These are phyloP conservation scores for Fusarium sublunatum DNA, from an alignment of 2,329 filamentous ascomycete species.

Conservation along the genomic window DNA sequence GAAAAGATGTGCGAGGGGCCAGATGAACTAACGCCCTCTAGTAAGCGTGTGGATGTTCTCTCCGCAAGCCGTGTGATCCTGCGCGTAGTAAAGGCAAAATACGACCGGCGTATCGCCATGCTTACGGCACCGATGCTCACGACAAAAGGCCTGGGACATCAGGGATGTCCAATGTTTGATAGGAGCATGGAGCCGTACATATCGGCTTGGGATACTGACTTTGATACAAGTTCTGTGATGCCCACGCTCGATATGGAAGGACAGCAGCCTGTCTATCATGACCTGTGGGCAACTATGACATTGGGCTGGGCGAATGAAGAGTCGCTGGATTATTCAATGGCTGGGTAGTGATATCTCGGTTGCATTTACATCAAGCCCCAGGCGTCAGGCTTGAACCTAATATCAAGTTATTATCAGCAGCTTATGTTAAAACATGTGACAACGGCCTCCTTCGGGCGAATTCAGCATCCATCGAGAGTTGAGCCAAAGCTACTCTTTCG, in stretches of 20 bases:
- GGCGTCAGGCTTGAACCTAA: neutral
- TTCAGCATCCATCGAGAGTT: neutral
- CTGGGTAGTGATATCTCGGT: neutral
- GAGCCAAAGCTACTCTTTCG: neutral
- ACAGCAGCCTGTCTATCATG: slow-evolving; percentile 52
- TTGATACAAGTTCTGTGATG: slow-evolving; percentile 37
- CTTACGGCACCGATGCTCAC: slow-evolving; percentile 29
- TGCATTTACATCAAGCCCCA: neutral
- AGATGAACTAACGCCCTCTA: slow-evolving; percentile 38
- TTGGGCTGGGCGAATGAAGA: slow-evolving; percentile 55
- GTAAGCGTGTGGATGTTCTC: slow-evolving; percentile 55
- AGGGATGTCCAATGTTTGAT: slow-evolving; percentile 64
- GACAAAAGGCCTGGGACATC: slow-evolving; percentile 6
- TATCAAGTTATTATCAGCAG: neutral
- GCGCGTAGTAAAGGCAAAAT: slow-evolving; percentile 59
- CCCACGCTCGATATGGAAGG: slow-evolving; percentile 17
- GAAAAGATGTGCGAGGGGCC: slow-evolving; percentile 48
- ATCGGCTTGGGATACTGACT: slow-evolving; percentile 57
- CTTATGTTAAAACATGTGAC: slow-evolving; percentile 16
- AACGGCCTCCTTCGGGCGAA: neutral
- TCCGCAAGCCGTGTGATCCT: slow-evolving; percentile 61
- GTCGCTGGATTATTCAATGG: slow-evolving; percentile 7
- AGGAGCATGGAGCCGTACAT: slow-evolving; percentile 61
- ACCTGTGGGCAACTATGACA: slow-evolving; percentile 63
- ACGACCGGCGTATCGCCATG: slow-evolving; percentile 54